Conservation (phyloP, 805 yeast genomes). For the Teunomyces aglyptinius region DNA sequence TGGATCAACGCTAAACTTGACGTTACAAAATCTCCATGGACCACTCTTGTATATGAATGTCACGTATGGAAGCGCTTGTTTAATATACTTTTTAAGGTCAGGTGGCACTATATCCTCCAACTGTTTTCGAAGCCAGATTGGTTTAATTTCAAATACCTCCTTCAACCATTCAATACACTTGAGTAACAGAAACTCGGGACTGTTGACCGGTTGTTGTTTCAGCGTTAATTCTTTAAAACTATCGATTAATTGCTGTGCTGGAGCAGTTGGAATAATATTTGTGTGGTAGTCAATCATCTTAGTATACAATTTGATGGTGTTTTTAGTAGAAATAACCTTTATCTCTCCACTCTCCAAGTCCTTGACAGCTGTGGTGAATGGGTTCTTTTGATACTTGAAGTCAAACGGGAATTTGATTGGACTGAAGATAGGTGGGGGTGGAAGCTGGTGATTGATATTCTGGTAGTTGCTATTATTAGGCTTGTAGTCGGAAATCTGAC, state of each 20-base stretch:
- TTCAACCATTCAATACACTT: constrained; percentile 45
- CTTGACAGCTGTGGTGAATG: constrained; percentile 47
- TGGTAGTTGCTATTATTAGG: constrained; percentile 18
- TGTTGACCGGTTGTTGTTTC: constrained; percentile 33
- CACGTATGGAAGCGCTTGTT: constrained; percentile 80
- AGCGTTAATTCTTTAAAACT: constrained; percentile 29
- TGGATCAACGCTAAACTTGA: constrained; percentile 80
- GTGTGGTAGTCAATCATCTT: constrained; percentile 49
- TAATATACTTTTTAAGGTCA: constrained; percentile 46
- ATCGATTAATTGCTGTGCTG: constrained; percentile 47
- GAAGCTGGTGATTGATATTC: constrained; percentile 53
- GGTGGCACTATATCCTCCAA: constrained; percentile 54
- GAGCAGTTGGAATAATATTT: constrained; percentile 46
- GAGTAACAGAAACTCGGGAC: constrained; percentile 31
- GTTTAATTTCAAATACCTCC: constrained; percentile 62
- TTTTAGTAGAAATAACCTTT: constrained; percentile 44
- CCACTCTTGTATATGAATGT: constrained; percentile 83
- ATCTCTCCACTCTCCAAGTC: constrained; percentile 60
- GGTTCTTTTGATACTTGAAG: constrained; percentile 75
- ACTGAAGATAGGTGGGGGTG: constrained; percentile 87
- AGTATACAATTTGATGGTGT: constrained; percentile 51
- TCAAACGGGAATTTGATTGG: constrained; percentile 72
- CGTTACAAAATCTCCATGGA: constrained; percentile 90
- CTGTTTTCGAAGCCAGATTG: constrained; percentile 84
- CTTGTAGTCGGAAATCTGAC: constrained; percentile 27